phyloP scores from a whole-genome alignment of 75 land plant species.

The Selaginella moellendorffii region DNA sequence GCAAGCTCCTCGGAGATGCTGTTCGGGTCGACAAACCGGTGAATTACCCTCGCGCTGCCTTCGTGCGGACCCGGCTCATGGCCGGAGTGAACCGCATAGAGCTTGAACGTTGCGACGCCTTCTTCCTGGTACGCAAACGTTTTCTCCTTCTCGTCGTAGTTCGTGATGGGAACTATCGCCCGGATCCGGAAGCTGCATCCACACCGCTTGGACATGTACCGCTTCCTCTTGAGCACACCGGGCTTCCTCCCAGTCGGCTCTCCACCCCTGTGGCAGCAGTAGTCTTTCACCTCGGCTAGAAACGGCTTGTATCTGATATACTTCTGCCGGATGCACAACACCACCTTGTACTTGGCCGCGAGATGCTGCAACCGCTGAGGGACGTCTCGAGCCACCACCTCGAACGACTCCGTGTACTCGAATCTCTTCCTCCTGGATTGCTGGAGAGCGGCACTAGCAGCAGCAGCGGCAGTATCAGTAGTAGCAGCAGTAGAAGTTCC shows the following conservation, averaged over 20 bases:
- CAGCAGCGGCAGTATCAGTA: too few relatives aligned
- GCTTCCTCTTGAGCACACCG: slow-evolving; percentile 2
- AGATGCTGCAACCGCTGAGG: slow-evolving; percentile 5
- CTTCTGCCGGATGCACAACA: slow-evolving; percentile 4
- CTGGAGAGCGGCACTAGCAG: too few relatives aligned
- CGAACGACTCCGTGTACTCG: slow-evolving; percentile 5
- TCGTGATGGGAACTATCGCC: slow-evolving; percentile 1
- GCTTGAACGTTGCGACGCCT: slow-evolving; percentile 3
- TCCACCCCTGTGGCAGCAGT: slow-evolving; percentile 7
- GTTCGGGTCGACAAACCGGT: background rate
- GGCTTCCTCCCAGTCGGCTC: slow-evolving; percentile 9
- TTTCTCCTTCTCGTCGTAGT: slow-evolving; percentile 7
- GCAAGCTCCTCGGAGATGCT: background rate
- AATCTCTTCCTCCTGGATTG: background rate
- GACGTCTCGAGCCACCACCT: slow-evolving; percentile 4
- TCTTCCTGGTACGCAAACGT: slow-evolving; percentile 7
- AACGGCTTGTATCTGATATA: slow-evolving; percentile 9
- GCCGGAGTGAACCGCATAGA: slow-evolving; percentile 5
- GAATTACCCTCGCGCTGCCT: slow-evolving; percentile 3
- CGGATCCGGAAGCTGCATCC: slow-evolving; percentile 10
- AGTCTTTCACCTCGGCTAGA: slow-evolving; percentile 9
- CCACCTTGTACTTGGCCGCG: slow-evolving; percentile 7
- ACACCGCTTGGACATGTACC: slow-evolving; percentile 4
- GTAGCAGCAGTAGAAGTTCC: background rate
- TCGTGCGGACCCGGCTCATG: slow-evolving; percentile 9